These are phyloP conservation scores for Phoma sp. DNA, from an alignment of 2,329 filamentous ascomycete genomes.

Conservation along the genomic window DNA sequence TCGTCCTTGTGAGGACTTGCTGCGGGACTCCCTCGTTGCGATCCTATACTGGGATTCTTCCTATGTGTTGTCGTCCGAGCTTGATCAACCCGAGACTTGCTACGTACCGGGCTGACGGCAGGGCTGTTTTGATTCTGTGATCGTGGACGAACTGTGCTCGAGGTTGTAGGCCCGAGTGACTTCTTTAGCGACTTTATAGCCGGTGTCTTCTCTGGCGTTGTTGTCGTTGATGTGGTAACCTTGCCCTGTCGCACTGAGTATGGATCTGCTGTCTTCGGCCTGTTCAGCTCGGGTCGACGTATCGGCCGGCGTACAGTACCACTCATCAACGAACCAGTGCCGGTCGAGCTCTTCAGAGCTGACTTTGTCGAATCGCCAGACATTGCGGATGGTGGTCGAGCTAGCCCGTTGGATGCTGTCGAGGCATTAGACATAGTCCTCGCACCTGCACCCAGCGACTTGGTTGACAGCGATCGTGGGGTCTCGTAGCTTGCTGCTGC, in stretches of 20 bases:
- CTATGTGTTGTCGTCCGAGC: conserved; percentile 27
- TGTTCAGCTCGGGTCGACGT: conserved; percentile 54
- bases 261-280: conserved; percentile 64
- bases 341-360: conserved; percentile 39
- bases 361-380: conserved; percentile 45
- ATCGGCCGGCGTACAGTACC: conserved; percentile 64
- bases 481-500: conserved; percentile 63
- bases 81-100: conserved; percentile 46
- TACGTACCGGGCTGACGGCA: conserved; percentile 44
- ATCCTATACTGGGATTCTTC: conserved; percentile 40
- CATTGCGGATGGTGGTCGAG: conserved; percentile 48
- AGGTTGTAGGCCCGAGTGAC: conserved; percentile 32
- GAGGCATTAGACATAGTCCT: conserved; percentile 41
- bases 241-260: conserved; percentile 53
- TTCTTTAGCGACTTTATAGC: conserved; percentile 48
- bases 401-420: conserved; percentile 37
- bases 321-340: conserved; percentile 60
- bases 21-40: conserved; percentile 42
- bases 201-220: conserved; percentile 56
- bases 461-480: conserved; percentile 49
- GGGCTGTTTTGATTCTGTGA: conserved; percentile 46
- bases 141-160: conserved; percentile 41
- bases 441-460: conserved; percentile 35
- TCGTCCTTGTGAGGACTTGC: conserved; percentile 52
- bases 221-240: conserved; percentile 57